These are phyloP conservation scores for Macrocystidia cucumis DNA, from an alignment of 1,284 basidiomycete genomes.

Conservation along the genomic window DNA sequence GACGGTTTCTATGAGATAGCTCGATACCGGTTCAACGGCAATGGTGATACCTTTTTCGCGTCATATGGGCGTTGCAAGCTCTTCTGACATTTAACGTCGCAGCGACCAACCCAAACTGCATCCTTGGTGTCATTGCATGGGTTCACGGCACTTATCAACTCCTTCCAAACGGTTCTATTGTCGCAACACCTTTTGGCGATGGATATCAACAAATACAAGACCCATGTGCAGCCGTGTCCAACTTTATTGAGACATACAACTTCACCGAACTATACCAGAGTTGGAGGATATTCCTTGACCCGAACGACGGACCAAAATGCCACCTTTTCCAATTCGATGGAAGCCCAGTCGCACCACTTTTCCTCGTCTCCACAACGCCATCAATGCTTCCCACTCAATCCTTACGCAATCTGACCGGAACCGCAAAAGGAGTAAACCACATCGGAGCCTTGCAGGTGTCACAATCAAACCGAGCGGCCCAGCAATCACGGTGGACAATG, in stretches of 20 bases:
- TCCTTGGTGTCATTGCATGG: slow-evolving; percentile 81
- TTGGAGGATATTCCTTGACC: slow-evolving; percentile 58
- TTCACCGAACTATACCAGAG: slow-evolving; percentile 45
- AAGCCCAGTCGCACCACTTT: slow-evolving; percentile 49
- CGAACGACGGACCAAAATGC: slow-evolving; percentile 47
- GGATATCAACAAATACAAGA: slow-evolving; percentile 91
- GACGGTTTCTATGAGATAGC: slow-evolving; percentile 83
- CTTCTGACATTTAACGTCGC: slow-evolving; percentile 5
- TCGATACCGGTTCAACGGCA: slow-evolving; percentile 79
- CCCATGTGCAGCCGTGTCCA: slow-evolving; percentile 79
- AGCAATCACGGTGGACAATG: slow-evolving; percentile 15
- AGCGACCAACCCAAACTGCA: slow-evolving; percentile 70
- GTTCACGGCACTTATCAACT: slow-evolving; percentile 74
- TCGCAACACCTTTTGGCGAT: slow-evolving; percentile 65
- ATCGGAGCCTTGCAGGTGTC: slow-evolving; percentile 15
- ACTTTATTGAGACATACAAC: slow-evolving; percentile 81
- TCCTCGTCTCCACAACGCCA: slow-evolving; percentile 48
- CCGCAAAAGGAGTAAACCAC: too few relatives aligned
- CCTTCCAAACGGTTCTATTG: slow-evolving; percentile 70
- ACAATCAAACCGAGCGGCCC: slow-evolving; percentile 17
- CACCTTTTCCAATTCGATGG: slow-evolving; percentile 64
- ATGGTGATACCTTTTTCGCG: too few relatives aligned
- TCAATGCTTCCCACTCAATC: slow-evolving; percentile 58
- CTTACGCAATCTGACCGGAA: slow-evolving; percentile 37
- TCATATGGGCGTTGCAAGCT: slow-evolving; percentile 8